Percentiles rank a stretch among this genome's conserved stretches.
Conservation (phyloP, 495 filamentous ascomycete genomes). For the Tuber melanosporum region DNA sequence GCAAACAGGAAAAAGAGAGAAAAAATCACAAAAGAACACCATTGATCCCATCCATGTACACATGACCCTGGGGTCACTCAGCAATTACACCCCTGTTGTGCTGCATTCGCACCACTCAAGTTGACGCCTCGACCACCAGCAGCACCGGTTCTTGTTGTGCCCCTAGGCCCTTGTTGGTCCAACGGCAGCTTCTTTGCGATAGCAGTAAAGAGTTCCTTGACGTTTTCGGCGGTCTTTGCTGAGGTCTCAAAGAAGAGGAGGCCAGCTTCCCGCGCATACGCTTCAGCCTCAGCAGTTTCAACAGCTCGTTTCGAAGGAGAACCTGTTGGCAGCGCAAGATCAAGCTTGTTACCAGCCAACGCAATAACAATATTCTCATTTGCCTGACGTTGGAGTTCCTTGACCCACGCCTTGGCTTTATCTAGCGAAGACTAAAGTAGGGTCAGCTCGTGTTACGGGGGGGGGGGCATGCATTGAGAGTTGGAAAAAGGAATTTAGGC, state of each 20-base stretch:
- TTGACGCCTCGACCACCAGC: constrained; percentile 41
- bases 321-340: constrained; percentile 67
- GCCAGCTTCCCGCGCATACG: constrained; percentile 86
- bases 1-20: constrained; percentile 32
- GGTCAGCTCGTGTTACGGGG: constrained; percentile 15
- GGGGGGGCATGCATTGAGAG: background rate
- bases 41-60: constrained; percentile 40
- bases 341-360: constrained; percentile 93
- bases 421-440: constrained; percentile 73
- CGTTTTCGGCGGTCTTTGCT: constrained; percentile 93
- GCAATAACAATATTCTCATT: constrained; percentile 99
- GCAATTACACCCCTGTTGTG: constrained; percentile 42
- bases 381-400: constrained; percentile 94
- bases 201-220: constrained; percentile 90
- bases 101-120: constrained; percentile 32
- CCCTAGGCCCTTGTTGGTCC: constrained; percentile 84
- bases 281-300: constrained; percentile 77
- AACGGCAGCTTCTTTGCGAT: constrained; percentile 96
- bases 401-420: constrained; percentile 99
- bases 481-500: constrained; percentile 2
- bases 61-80: constrained; percentile 25
- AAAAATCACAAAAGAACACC: constrained; percentile 33
- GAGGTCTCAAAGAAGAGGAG: constrained; percentile 96
- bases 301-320: constrained; percentile 84
- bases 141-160: constrained; percentile 60